Evolutionary conservation across 2,329 filamentous ascomycete genomes (phyloP), one percentile per base, ranked within the genome.

Genomic region (Ampelomyces quisqualis): DNA sequence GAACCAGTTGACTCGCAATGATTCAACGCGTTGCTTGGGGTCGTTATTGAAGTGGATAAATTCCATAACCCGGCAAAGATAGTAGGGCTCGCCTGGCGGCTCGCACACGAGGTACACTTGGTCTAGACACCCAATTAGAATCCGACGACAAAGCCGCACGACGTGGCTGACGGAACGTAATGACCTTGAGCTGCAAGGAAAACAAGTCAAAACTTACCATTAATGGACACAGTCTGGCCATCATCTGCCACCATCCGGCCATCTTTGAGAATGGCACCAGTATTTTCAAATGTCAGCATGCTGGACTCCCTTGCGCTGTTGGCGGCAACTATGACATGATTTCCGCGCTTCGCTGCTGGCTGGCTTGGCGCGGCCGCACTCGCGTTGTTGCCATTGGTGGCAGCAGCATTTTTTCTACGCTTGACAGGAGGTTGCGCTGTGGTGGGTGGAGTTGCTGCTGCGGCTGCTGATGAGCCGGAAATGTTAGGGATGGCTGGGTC

Each of bases 61-160:
- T 69, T 98, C 91, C 93, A 98, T 98, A 68, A 98, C 93, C 57
- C 93, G 88, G 51, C 88, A 93, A 52, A 98, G 76, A 69, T 98
- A 98, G 73, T 98, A 98, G 40, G 93, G 93, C 72, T 98, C 93
- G 38, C 93, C 93, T 11, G 93, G 93, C 35, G 93, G 93, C 71
- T 98, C 93, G 72, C 90, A 97, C 51, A 98, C 86, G 49, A 97
- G 81, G 75, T 97, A 98, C 55, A 95, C 88, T 74, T 97, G 82
- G 70, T 88, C 84, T 86, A 62, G 31, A 55, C 51, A 42, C 37
- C 55, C 53, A 55, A 60, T 73, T 62, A 73, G 71, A 58, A 60
- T 55, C 42, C 43, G 44, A 38, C 45, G 35, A 47, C 43, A 45
- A 54, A 50, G 53, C 46, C 49, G 52, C 47, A 53, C 44, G 47